These are phyloP conservation scores for Ogataea trehaloabstinens DNA, from an alignment of 805 yeast genomes.

Conservation along the genomic window DNA sequence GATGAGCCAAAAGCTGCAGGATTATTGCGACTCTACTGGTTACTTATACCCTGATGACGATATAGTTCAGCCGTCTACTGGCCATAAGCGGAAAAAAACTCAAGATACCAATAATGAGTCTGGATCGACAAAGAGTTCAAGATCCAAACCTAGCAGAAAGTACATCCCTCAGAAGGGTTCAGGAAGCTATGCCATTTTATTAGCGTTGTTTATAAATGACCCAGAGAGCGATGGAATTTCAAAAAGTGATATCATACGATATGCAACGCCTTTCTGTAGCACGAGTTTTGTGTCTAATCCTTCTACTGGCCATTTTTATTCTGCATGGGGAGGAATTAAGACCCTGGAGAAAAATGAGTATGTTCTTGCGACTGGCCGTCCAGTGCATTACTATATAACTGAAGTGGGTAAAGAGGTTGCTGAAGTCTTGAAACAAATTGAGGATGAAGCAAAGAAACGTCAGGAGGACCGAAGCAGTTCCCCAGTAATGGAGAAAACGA, in stretches of 20 bases:
- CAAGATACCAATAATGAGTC: conserved; percentile 6
- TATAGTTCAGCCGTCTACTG: conserved; percentile 1
- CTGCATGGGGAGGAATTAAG: conserved; percentile 75
- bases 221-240: conserved; percentile 53
- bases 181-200: conserved; percentile 80
- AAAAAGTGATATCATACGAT: conserved; percentile 53
- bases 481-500: conserved; percentile 9
- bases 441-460: conserved; percentile 20
- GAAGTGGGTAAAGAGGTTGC: conserved; percentile 71
- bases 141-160: conserved; percentile 25
- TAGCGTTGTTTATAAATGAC: conserved; percentile 56
- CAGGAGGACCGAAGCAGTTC: conserved; percentile 13
- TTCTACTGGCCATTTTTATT: conserved; percentile 57
- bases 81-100: conserved; percentile 6
- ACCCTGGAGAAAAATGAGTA: conserved; percentile 60
- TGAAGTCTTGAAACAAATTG: conserved; percentile 47
- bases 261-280: conserved; percentile 57
- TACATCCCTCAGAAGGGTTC: conserved; percentile 75
- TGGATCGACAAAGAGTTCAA: conserved; percentile 4
- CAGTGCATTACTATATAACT: conserved; percentile 60
- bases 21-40: conserved; percentile 58
- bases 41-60: conserved; percentile 39
- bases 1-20: conserved; percentile 45
- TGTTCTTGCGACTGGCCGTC: conserved; percentile 56
- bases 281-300: conserved; percentile 59